phyloP scores from a whole-genome alignment of 2,329 filamentous ascomycete species.

The Penicillium fuscoglaucum region DNA sequence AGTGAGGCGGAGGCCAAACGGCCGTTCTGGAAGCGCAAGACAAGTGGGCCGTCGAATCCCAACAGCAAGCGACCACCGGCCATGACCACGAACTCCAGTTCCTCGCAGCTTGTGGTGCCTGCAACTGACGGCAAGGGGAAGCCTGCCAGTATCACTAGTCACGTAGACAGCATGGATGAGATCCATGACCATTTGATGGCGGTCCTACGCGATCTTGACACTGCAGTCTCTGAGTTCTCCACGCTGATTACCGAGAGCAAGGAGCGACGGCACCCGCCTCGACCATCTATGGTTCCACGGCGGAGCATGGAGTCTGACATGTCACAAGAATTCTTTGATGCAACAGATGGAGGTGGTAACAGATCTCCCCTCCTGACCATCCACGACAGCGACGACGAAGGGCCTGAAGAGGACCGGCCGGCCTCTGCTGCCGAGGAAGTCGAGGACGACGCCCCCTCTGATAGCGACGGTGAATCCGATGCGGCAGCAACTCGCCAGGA shows the following conservation, averaged over 20 bases:
- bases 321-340: slow-evolving; percentile 92
- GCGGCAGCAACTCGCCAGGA: slow-evolving; percentile 38
- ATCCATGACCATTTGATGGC: slow-evolving; percentile 81
- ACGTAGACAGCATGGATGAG: slow-evolving; percentile 59
- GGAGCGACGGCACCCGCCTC: slow-evolving; percentile 63
- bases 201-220: slow-evolving; percentile 80
- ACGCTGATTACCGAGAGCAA: slow-evolving; percentile 76
- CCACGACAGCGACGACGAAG: slow-evolving; percentile 68
- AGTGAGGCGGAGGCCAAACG: slow-evolving; percentile 57
- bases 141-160: slow-evolving; percentile 34
- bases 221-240: slow-evolving; percentile 79
- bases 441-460: slow-evolving; percentile 61
- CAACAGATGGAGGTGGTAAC: slow-evolving; percentile 63
- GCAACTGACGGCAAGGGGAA: slow-evolving; percentile 40
- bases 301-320: slow-evolving; percentile 80
- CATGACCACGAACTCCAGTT: slow-evolving; percentile 45
- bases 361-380: slow-evolving; percentile 72
- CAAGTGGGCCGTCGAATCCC: slow-evolving; percentile 53
- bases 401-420: slow-evolving; percentile 41
- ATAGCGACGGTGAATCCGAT: slow-evolving; percentile 56
- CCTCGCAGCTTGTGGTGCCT: slow-evolving; percentile 55
- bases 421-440: slow-evolving; percentile 46
- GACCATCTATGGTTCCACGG: slow-evolving; percentile 56
- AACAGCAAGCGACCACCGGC: slow-evolving; percentile 46
- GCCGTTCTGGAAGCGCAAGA: slow-evolving; percentile 91